These are phyloP conservation scores for Nicotiana benthamiana DNA, from an alignment of 257 asterid genomes.

Conservation along the genomic window DNA sequence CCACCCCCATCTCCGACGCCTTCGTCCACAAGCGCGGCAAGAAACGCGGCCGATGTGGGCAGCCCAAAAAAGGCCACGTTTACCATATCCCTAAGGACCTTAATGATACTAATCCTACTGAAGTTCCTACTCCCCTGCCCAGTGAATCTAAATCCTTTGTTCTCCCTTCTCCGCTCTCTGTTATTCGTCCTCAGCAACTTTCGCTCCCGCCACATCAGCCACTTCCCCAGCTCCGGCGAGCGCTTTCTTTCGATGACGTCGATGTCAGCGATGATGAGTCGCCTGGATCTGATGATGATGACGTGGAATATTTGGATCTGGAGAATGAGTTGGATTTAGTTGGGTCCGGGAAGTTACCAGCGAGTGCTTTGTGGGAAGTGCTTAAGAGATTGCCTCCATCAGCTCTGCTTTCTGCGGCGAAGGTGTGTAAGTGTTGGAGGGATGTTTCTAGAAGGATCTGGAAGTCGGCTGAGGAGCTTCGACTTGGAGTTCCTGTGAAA, in stretches of 20 bases:
- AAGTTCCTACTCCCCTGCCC: slow-evolving; percentile 11
- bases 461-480: slow-evolving; percentile 84
- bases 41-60: slow-evolving; percentile 80
- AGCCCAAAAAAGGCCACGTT: slow-evolving; percentile 76
- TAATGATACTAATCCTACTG: slow-evolving; percentile 13
- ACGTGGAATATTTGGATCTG: slow-evolving; percentile 29
- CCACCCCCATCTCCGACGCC: slow-evolving; percentile 58
- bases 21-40: slow-evolving; percentile 42
- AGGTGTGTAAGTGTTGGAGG: slow-evolving; percentile 87
- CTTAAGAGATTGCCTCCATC: slow-evolving; percentile 76
- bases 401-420: slow-evolving; percentile 57
- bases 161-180: slow-evolving; percentile 27
- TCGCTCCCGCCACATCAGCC: slow-evolving; percentile 18
- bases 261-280: slow-evolving; percentile 32
- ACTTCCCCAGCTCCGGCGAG: slow-evolving; percentile 42
- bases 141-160: slow-evolving; percentile 18
- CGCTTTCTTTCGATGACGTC: slow-evolving; percentile 65
- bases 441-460: slow-evolving; percentile 60
- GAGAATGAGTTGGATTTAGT: slow-evolving; percentile 38
- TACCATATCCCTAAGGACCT: slow-evolving; percentile 24
- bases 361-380: slow-evolving; percentile 73
- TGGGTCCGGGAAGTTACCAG: slow-evolving; percentile 44
- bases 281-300: slow-evolving; percentile 15
- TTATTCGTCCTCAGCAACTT: slow-evolving; percentile 23
- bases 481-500: slow-evolving; percentile 69